These are phyloP conservation scores for Rhynchospora pubera DNA, from an alignment of 176 grass and related monocot genomes.

Conservation along the genomic window DNA sequence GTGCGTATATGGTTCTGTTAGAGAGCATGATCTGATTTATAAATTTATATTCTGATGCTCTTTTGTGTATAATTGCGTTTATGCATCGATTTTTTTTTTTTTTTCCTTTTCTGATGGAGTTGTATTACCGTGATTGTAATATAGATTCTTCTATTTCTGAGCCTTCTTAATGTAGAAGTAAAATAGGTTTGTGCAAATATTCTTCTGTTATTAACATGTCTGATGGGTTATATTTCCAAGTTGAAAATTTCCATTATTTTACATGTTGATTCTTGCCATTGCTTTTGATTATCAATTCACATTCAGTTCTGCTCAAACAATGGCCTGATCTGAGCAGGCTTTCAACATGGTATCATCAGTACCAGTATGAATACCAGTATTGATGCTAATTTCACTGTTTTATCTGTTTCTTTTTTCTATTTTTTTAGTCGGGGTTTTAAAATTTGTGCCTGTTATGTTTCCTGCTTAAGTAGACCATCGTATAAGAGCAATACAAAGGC, in stretches of 20 bases:
- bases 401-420: background rate
- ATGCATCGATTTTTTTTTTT: background rate
- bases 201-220: background rate
- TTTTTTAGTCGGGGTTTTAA: too few relatives aligned
- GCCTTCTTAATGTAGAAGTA: background rate
- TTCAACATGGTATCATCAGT: background rate
- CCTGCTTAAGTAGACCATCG: background rate
- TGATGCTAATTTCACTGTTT: background rate
- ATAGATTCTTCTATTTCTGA: background rate
- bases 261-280: background rate
- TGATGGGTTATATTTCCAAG: background rate
- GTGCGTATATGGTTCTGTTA: background rate
- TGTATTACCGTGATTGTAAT: conserved; percentile 3
- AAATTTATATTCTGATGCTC: background rate
- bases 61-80: conserved; percentile 4
- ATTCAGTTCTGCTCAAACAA: background rate
- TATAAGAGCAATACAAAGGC: background rate
- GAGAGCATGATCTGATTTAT: background rate
- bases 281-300: background rate
- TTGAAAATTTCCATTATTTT: background rate
- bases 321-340: background rate
- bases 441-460: background rate
- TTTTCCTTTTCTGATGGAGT: background rate
- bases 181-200: background rate
- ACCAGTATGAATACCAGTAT: background rate